Evolutionary conservation across 2,329 filamentous ascomycete genomes (phyloP), one percentile per base, ranked within the genome.

Genomic region (Pseudogymnoascus sp.): DNA sequence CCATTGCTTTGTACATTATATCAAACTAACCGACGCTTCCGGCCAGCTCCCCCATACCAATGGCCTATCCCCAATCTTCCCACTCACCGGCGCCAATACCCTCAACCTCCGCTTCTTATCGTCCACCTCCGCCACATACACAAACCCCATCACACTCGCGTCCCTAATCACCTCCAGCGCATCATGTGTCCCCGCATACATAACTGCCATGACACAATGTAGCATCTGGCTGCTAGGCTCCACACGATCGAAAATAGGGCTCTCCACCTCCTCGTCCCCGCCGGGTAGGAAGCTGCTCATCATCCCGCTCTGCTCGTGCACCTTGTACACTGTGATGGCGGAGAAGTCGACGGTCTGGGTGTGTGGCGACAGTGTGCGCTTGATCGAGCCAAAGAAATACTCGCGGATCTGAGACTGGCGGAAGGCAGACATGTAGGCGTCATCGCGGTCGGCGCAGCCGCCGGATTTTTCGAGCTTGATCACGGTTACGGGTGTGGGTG

Each of bases 71-170:
- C 91, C 91, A 65, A 96, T 81, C 64, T 89, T 82, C 2, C 92
- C 92, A 61, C 89, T 90, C 65, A 96, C 86, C 1, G 95, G 95
- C 16, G 90, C 87, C 64, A 99, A 78, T 19, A 97, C 80, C 71
- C 90, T 89, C 33, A 97, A 80, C 73, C 90, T 89, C 68, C 86
- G 86, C 74, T 89, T 89, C 69, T 89, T 87, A 72, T 91, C 89
- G 71, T 99, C 93, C 3, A 97, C 91, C 66, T 96, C 91, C 0
- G 91, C 88, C 14, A 97, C 89, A 71, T 96, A 97, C 31, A 97
- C 83, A 72, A 96, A 99, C 0, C 95, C 95, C 82, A 96, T 89
- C 31, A 97, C 87, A 63, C 88, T 89, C 6, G 92, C 86, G 69
- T 93, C 88, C 11, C 91, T 84, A 50, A 97, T 86, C 1, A 85